Base-by-base conservation (phyloP, 106 monocot species). In the Phalaenopsis equestris region DNA sequence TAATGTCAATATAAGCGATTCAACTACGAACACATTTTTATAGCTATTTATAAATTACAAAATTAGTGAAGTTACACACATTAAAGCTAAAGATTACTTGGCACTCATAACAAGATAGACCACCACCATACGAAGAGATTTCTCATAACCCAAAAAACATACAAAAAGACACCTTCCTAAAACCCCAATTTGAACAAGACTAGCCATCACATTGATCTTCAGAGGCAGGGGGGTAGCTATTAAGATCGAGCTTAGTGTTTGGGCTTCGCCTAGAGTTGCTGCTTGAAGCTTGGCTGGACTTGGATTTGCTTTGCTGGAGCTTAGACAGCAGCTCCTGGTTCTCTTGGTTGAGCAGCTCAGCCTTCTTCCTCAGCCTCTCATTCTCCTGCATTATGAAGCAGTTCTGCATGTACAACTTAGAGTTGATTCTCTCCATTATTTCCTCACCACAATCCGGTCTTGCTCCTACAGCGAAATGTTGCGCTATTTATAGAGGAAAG, bases 381-480 rank as follows among this genome's bases (percentile, higher is more conserved):
- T 96, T 96, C 87, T 96, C 96, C 86, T 96, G 88, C 80, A 93
- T 87, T 21, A 96, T 96, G 91, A 82, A 93, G 83, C 84, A 91
- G 87, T 93, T 96, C 88, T 93, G 86, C 74, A 91, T 49, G 87
- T 96, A 96, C 76, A 96, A 88, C 80, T 93, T 90, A 5, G 96
- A 87, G 86, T 96, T 96, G 42, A 93, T 81, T 80, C 88, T 87
- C 55, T 96, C 96, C 96, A 96, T 96, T 6, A 19, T 65, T 65
- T 65, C 23, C 23, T 65, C 64, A 23, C 19, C 9, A 21, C 21
- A 65, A 65, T 65, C 64, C 64, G 23, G 64, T 24, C 23, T 21
- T n/a, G 23, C 6, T 21, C 8, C 64, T 23, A 21, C 6, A 21
- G 3, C 6, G 6, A 65, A 24, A 3, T 1, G 23, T n/a, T 24